Evolutionary conservation across 2,329 filamentous ascomycete genomes (phyloP), one percentile per base, ranked within the genome.

Genomic region (Fusarium clavum): DNA sequence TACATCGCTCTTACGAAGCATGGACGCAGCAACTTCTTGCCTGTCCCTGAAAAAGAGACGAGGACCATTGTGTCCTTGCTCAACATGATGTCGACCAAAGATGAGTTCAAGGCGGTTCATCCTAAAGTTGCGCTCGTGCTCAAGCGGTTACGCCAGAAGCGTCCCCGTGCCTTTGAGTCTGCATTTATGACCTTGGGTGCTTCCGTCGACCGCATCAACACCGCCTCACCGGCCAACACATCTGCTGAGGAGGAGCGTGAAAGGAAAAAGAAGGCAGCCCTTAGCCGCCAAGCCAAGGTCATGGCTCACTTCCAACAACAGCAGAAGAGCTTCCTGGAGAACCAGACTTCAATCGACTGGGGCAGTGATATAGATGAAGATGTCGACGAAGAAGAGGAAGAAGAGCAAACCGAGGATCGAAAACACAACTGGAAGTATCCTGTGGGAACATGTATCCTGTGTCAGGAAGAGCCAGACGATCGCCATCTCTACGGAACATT

Each of bases 261-360:
- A 79, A 84, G 89, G 65, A 97, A 95, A 83, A 99, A 98, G 85
- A 92, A 92, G 80, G 93, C 95, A 55, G 96, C 96, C 1, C 82
- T 94, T 43, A 95, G 94, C 73, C 90, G 96, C 24, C 94, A 98
- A 80, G 94, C 94, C 3, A 92, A 90, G 76, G 94, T 99, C 32
- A 98, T 99, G 94, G 96, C 94, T 3, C 94, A 98, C 77, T 98
- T 99, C 81, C 96, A 98, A 78, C 92, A 97, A 77, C 95, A 99
- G 77, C 97, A 98, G 78, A 95, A 97, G 81, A 96, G 90, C 75
- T 99, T 99, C 81, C 83, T 99, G 82, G 92, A 93, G 60, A 96
- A 91, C 70, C 94, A 98, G 79, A 91, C 89, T n/a, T 86, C 90
- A 44, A 88, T 97, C 64, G 92, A 97, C 79, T 97, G 94, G 92